Evolutionary conservation across 306 rosid species (phyloP).

Genomic region (Trifolium pratense): DNA sequence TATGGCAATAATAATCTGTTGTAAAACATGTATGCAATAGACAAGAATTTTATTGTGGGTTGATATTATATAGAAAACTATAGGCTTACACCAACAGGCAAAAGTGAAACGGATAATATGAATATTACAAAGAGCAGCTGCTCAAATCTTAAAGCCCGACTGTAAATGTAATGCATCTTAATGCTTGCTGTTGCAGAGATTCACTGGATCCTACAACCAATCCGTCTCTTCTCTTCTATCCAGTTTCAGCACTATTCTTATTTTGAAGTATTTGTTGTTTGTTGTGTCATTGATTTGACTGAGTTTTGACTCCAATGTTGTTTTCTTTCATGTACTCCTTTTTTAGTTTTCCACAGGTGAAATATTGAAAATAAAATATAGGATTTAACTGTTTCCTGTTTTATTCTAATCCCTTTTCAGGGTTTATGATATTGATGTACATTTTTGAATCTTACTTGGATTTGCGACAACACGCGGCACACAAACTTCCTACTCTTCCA

Average conservation of each 20-base stretch:
- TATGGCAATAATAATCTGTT: neutral
- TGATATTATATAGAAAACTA: neutral
- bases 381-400: slow-evolving; percentile 24
- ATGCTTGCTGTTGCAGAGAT: neutral
- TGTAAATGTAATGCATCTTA: neutral
- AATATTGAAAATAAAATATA: slow-evolving; percentile 7
- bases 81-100: slow-evolving; percentile 3
- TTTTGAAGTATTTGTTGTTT: neutral
- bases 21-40: neutral
- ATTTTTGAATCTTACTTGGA: slow-evolving; percentile 90
- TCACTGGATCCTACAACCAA: neutral
- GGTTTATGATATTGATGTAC: slow-evolving; percentile 91
- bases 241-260: neutral
- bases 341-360: slow-evolving; percentile 15
- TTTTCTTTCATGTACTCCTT: slow-evolving; percentile 8
- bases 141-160: slow-evolving; percentile 15
- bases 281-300: neutral
- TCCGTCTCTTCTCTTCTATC: neutral
- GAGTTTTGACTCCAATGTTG: slow-evolving; percentile 12
- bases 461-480: slow-evolving; percentile 82
- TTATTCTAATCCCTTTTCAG: slow-evolving; percentile 47
- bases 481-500: slow-evolving; percentile 85
- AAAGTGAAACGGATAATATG: slow-evolving; percentile 11
- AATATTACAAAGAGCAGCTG: slow-evolving; percentile 15
- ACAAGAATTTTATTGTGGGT: neutral